These are phyloP conservation scores for Suillus spraguei DNA, from an alignment of 768 basidiomycete genomes.

Conservation along the genomic window DNA sequence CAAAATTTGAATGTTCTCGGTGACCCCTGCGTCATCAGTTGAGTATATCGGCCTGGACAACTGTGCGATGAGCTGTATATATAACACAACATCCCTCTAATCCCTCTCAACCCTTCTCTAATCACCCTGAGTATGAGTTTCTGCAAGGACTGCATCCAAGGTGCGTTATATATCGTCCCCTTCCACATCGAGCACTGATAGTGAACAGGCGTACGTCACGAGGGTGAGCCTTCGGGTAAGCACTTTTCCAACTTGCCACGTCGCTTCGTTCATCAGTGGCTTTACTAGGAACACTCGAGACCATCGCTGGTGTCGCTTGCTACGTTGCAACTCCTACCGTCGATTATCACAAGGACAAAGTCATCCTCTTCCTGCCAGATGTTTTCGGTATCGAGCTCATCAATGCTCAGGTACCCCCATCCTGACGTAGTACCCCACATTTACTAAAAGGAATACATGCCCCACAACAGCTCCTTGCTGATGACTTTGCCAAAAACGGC, in stretches of 20 bases:
- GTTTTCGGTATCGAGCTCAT: conserved; percentile 50
- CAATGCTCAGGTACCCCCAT: conserved; percentile 44
- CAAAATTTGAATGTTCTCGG: too few species aligned
- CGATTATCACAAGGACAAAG: conserved; percentile 57
- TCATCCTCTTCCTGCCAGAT: conserved; percentile 55
- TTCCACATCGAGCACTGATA: too few species aligned
- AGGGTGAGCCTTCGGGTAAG: conserved; percentile 48
- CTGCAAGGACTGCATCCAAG: too few species aligned
- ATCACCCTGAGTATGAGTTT: too few species aligned
- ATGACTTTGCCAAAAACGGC: conserved; percentile 43
- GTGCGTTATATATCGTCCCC: too few species aligned
- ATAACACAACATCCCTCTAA: too few species aligned
- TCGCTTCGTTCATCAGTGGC: not conserved
- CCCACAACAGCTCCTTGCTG: conserved; percentile 31
- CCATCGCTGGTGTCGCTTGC: conserved; percentile 47
- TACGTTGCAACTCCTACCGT: conserved; percentile 56
- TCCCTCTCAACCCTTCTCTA: too few species aligned
- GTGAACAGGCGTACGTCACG: conserved; percentile 49
- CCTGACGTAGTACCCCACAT: not conserved
- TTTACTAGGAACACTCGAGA: conserved; percentile 47
- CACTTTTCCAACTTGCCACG: not conserved
- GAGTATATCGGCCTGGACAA: too few species aligned
- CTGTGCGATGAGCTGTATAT: too few species aligned
- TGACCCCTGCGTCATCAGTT: too few species aligned
- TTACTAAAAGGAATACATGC: not conserved